Conservation (phyloP, 2,329 filamentous ascomycete genomes). For the Phoma herbarum region DNA sequence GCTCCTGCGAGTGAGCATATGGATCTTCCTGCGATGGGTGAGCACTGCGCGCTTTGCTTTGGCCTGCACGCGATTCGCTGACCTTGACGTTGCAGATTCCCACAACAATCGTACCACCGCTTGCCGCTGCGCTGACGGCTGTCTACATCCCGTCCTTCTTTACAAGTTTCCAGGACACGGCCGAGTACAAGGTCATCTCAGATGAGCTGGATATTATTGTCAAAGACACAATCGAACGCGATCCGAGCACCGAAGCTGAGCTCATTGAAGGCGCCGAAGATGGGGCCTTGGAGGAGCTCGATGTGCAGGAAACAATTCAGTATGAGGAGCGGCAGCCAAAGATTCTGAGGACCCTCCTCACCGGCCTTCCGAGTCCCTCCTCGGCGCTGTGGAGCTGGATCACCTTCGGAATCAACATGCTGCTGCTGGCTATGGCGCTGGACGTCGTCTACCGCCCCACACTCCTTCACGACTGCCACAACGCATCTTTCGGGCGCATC, state of each 20-base stretch:
- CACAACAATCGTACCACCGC: slow-evolving; percentile 50
- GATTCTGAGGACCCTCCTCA: slow-evolving; percentile 72
- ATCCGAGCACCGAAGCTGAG: slow-evolving; percentile 43
- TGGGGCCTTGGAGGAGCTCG: slow-evolving; percentile 57
- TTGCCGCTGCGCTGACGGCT: slow-evolving; percentile 69
- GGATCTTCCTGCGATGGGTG: slow-evolving; percentile 71
- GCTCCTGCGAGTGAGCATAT: slow-evolving; percentile 60
- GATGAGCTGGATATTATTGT: slow-evolving; percentile 65
- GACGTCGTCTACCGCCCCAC: slow-evolving; percentile 82
- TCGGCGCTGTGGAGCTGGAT: slow-evolving; percentile 71
- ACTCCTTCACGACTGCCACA: slow-evolving; percentile 72
- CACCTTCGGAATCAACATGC: slow-evolving; percentile 76
- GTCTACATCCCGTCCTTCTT: slow-evolving; percentile 73
- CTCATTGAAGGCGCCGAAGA: slow-evolving; percentile 53
- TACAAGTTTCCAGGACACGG: slow-evolving; percentile 64
- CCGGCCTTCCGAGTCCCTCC: slow-evolving; percentile 77
- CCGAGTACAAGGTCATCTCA: slow-evolving; percentile 65
- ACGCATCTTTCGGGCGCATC: slow-evolving; percentile 84
- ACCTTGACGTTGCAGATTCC: slow-evolving; percentile 36
- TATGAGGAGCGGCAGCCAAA: slow-evolving; percentile 66
- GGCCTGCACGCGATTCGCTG: slow-evolving; percentile 7
- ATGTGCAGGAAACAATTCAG: slow-evolving; percentile 70
- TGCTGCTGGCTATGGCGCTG: slow-evolving; percentile 72
- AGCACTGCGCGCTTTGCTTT: slow-evolving; percentile 28
- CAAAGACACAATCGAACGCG: slow-evolving; percentile 50